These are phyloP conservation scores for Aphanoascus verrucosus DNA, from an alignment of 2,329 filamentous ascomycete genomes.

Conservation along the genomic window DNA sequence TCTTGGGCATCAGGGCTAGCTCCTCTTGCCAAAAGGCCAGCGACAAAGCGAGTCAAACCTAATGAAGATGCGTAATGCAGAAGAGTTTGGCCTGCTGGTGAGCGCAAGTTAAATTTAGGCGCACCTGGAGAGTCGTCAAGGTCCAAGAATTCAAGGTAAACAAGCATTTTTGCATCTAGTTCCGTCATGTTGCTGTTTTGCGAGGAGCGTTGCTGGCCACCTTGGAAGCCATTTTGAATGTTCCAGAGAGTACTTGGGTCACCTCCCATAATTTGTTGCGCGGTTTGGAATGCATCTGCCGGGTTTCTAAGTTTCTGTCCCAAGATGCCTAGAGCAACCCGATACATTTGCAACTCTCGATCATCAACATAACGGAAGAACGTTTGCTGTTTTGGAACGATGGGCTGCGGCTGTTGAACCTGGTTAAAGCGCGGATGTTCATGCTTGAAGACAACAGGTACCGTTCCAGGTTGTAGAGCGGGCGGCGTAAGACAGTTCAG, in stretches of 20 bases:
- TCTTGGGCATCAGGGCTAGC: constrained; percentile 65
- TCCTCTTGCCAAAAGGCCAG: constrained; percentile 65
- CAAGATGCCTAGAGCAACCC: constrained; percentile 35
- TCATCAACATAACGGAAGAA: constrained; percentile 59
- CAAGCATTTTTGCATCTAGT: constrained; percentile 58
- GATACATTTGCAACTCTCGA: constrained; percentile 39
- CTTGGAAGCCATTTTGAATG: constrained; percentile 35
- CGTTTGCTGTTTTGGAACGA: constrained; percentile 40
- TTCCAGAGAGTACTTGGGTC: constrained; percentile 40
- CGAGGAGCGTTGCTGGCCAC: constrained; percentile 37
- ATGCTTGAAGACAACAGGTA: constrained; percentile 59
- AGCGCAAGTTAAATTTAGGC: constrained; percentile 55
- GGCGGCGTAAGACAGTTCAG: constrained; percentile 70
- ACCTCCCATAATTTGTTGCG: constrained; percentile 39
- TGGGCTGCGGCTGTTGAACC: constrained; percentile 33
- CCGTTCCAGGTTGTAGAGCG: constrained; percentile 54
- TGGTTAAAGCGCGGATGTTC: constrained; percentile 40
- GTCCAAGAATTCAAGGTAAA: constrained; percentile 67
- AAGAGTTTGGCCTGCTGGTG: constrained; percentile 62
- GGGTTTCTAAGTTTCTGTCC: constrained; percentile 39
- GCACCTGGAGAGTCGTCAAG: constrained; percentile 60
- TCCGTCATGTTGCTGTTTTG: constrained; percentile 37
- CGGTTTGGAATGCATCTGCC: constrained; percentile 39
- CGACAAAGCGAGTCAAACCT: constrained; percentile 64
- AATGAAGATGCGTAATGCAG: constrained; percentile 68